Percentiles rank a stretch among this genome's conserved stretches.
Evolutionary conservation across 75 land plant species (phyloP).

Genomic region (Cunninghamia lanceolata): DNA sequence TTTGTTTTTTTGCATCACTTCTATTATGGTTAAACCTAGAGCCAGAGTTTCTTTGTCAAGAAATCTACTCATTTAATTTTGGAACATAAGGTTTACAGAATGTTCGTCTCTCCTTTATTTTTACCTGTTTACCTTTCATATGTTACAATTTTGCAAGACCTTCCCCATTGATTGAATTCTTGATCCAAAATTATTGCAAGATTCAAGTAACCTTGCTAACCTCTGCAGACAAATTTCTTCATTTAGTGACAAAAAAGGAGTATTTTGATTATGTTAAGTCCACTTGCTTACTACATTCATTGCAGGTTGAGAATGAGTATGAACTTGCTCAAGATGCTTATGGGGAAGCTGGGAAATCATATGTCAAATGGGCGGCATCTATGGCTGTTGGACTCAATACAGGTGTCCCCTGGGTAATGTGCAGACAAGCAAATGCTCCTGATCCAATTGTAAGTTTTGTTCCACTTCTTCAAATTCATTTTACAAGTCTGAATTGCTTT

Average conservation of each 20-base stretch:
- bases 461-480: not conserved
- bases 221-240: not conserved
- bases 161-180: not conserved
- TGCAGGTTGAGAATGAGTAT: slow-evolving; percentile 93
- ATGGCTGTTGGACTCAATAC: slow-evolving; percentile 75
- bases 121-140: not conserved
- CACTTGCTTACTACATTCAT: not conserved
- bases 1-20: not conserved
- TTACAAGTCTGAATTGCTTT: not conserved
- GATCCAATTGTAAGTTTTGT: slow-evolving; percentile 65
- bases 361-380: slow-evolving; percentile 79
- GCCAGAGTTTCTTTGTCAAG: not conserved
- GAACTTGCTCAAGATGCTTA: slow-evolving; percentile 40
- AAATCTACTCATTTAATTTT: not conserved
- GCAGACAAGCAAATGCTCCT: slow-evolving; percentile 88
- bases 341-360: slow-evolving; percentile 39
- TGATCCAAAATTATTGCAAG: not conserved
- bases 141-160: not conserved
- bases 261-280: not conserved
- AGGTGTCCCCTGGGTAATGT: slow-evolving; percentile 97
- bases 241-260: not conserved
- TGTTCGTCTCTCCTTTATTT: not conserved
- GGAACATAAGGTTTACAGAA: not conserved
- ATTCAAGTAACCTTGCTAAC: not conserved
- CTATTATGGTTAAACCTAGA: no score